phyloP scores from a whole-genome alignment of 169 alveolate species.

The Eimeria praecox region DNA sequence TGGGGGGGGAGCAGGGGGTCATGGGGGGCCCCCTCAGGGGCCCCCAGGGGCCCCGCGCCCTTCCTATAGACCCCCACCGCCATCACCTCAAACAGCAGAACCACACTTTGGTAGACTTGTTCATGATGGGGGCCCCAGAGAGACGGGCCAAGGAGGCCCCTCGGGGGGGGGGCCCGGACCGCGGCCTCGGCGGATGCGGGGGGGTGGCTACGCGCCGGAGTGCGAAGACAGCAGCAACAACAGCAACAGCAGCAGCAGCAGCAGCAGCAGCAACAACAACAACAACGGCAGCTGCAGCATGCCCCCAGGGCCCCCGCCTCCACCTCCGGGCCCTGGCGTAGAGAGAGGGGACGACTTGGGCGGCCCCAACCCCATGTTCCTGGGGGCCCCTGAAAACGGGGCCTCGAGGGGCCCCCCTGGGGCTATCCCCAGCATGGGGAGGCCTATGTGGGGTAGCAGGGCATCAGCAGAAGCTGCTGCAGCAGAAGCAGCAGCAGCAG shows the following conservation, averaged over 20 bases:
- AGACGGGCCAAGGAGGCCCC: neutral
- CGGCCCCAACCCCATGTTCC: neutral
- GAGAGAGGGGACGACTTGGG: slow-evolving; percentile 10
- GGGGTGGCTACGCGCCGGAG: slow-evolving; percentile 9
- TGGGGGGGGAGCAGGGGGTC: neutral
- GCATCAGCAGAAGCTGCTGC: slow-evolving; percentile 72
- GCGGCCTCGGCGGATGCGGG: neutral
- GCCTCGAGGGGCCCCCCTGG: slow-evolving; percentile 7
- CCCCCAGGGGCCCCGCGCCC: neutral
- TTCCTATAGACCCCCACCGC: slow-evolving; percentile 11
- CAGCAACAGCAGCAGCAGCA: neutral
- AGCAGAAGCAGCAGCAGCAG: slow-evolving; percentile 78
- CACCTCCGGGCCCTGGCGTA: neutral
- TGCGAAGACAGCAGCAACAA: slow-evolving; percentile 13
- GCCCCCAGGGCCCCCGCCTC: neutral
- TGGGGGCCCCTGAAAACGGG: slow-evolving; percentile 13
- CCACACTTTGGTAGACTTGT: slow-evolving; percentile 15
- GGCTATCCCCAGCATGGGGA: neutral
- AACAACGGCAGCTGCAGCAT: neutral
- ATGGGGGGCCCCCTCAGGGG: neutral
- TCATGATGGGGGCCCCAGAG: slow-evolving; percentile 52
- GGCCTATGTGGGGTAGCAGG: slow-evolving; percentile 33
- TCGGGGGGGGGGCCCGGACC: slow-evolving; percentile 13
- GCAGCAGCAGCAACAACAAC: neutral
- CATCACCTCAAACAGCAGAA: neutral